These are phyloP conservation scores for Gamsiella multidivaricata DNA, from an alignment of 192 early-diverging fungal species.

Conservation along the genomic window DNA sequence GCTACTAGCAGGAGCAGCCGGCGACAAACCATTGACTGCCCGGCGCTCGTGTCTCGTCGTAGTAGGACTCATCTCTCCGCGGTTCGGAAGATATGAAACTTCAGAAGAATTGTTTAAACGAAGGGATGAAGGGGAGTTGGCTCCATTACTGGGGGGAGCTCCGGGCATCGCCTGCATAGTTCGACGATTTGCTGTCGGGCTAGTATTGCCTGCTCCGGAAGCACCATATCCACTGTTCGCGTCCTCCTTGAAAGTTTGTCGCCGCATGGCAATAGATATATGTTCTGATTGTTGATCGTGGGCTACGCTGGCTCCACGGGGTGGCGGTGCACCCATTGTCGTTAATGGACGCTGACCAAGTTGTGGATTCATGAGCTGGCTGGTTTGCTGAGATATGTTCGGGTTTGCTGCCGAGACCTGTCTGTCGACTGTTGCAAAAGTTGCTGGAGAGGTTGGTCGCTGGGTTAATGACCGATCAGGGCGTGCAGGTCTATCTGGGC, in stretches of 20 bases:
- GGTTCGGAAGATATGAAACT: background rate
- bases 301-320: slow-evolving; percentile 10
- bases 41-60: slow-evolving; percentile 10
- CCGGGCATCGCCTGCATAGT: slow-evolving; percentile 11
- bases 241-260: slow-evolving; percentile 25
- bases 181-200: slow-evolving; percentile 7
- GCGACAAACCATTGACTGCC: slow-evolving; percentile 1
- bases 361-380: slow-evolving; percentile 15
- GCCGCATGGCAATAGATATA: slow-evolving; percentile 13
- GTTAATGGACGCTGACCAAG: slow-evolving; percentile 23
- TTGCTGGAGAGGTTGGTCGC: slow-evolving; percentile 35
- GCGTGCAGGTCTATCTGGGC: slow-evolving; percentile 34
- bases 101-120: slow-evolving; percentile 16
- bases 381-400: slow-evolving; percentile 7
- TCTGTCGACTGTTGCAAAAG: slow-evolving; percentile 4
- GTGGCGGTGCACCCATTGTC: slow-evolving; percentile 11
- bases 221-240: slow-evolving; percentile 18
- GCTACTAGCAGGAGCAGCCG: slow-evolving; percentile 3
- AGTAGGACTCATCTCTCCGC: slow-evolving; percentile 11
- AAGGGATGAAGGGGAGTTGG: slow-evolving; percentile 2
- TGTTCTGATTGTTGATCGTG: slow-evolving; percentile 18
- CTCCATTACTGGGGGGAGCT: background rate
- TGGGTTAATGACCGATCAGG: slow-evolving; percentile 14
- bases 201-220: too few relatives aligned
- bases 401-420: background rate